Evolutionary conservation across 139 green algal genomes (phyloP), one percentile per base, ranked within the genome.

Genomic region (Spirogloea muscicola): DNA sequence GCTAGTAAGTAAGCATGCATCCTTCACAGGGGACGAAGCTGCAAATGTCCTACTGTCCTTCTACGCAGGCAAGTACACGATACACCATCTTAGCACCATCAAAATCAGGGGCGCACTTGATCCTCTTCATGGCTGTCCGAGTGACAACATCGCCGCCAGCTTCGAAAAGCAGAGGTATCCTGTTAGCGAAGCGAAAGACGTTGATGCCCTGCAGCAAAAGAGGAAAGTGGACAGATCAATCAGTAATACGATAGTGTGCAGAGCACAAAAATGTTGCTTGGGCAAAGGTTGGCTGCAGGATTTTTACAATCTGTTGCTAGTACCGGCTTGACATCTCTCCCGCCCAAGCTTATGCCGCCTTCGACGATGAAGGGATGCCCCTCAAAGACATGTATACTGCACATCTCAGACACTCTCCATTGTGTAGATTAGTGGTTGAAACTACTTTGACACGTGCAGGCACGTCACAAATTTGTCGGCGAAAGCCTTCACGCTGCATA

Each of bases 141-240:
- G 91, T 98, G 75, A 96, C 89, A 1, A 98, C 93, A 75, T 98
- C 93, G 4, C 84, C 91, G 6, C 81, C 73, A 49, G 84, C 85
- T 87, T 98, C 93, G 68, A 97, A 98, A 42, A 98, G 86, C 74
- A 98, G 86, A 36, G 93, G 93, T 58, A 98, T 98, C 84, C 93
- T 89, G 80, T 98, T 98, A 48, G 93, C 93, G 80, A 96, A 98
- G 59, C 92, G 82, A 83, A 93, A 86, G 31, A 96, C 86, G 77
- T 96, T 96, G 82, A 96, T 89, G 21, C 91, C 91, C 6, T 82
- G 62, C 58, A 18, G 13, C 63, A 18, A 48, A 52, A 66, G n/a
- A n/a, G n/a, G n/a, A n/a, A n/a, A n/a, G n/a, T n/a, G n/a, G n/a
- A n/a, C n/a, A n/a, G n/a, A n/a, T n/a, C n/a, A n/a, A n/a, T n/a